Base-by-base conservation (phyloP, 106 monocot species). In the Dioscorea alata region DNA sequence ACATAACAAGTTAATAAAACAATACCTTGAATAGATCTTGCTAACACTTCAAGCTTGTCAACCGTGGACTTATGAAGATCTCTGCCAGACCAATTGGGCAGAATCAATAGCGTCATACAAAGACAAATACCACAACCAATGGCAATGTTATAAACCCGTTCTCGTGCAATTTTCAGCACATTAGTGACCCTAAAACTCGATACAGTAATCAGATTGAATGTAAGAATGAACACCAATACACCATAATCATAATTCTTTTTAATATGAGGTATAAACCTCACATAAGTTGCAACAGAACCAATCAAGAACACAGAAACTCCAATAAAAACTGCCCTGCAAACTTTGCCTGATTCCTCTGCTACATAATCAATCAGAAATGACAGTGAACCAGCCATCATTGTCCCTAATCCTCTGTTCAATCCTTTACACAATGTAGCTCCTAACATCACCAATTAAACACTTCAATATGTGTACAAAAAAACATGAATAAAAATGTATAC, bases 161-260 rank as follows among this genome's bases (percentile, higher is more conserved):
- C 78, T 8, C 65, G 71, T 28, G 88, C 82, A 49, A 88, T 73
- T 50, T 70, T 65, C 21, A 88, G 42, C n/a, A 92, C 91, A 60
- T 85, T 70, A 52, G 85, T 33, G 18, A 85, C 73, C 0, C 85
- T 85, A 22, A 75, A 92, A 73, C 87, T 88, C 12, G 88, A 88
- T 25, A 88, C 84, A 4, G 82, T 87, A 67, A 91, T 87, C 72
- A 91, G 69, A 69, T 87, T 92, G 78, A 92, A 92, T 50, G 91
- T 92, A 15, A 92, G 80, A n/a, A 88, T 73, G 70, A 92, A 92
- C 67, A 88, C 79, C 60, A 92, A 58, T 18, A 88, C 84, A 18
- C 91, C 91, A 35, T 91, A 87, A 42, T 91, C 91, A 24, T 80
- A 92, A 65, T 88, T 88, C 71, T 84, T 92, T 80, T 88, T 91